Conservation (phyloP, 805 yeast genomes). For the Cephaloascus albidus region DNA sequence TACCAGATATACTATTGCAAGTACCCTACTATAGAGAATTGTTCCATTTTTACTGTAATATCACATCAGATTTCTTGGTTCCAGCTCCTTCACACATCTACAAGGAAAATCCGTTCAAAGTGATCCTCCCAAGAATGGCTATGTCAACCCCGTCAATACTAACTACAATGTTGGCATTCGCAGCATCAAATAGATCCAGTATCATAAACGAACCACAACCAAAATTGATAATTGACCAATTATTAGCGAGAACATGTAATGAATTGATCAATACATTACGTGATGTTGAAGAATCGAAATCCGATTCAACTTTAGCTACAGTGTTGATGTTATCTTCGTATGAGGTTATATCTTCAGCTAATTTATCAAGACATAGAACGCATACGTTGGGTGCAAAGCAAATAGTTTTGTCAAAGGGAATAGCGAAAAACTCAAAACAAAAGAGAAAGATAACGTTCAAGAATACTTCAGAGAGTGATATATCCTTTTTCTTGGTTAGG, state of each 20-base stretch:
- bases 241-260: conserved; percentile 48
- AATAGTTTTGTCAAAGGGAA: conserved; percentile 45
- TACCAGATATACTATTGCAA: conserved; percentile 51
- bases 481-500: conserved; percentile 47
- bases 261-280: conserved; percentile 43
- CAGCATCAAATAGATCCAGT: conserved; percentile 26
- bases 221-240: conserved; percentile 34
- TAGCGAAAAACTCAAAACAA: conserved; percentile 7
- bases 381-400: conserved; percentile 64
- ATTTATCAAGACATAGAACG: conserved; percentile 46
- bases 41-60: conserved; percentile 53
- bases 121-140: conserved; percentile 60
- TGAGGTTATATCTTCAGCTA: conserved; percentile 35
- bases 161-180: conserved; percentile 45
- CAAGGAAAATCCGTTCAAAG: conserved; percentile 56
- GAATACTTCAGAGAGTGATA: conserved; percentile 20
- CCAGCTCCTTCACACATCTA: conserved; percentile 54
- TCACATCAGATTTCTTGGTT: conserved; percentile 51
- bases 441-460: conserved; percentile 3
- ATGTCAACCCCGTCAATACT: conserved; percentile 46
- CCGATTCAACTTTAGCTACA: conserved; percentile 60
- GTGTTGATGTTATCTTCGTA: conserved; percentile 50
- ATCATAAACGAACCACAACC: conserved; percentile 18
- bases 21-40: conserved; percentile 54
- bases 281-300: conserved; percentile 41